A percentile compares a stretch with the other conserved stretches of the same genome.
Evolutionary conservation across 768 basidiomycete genomes (phyloP).

Genomic region (Boletus sp.): DNA sequence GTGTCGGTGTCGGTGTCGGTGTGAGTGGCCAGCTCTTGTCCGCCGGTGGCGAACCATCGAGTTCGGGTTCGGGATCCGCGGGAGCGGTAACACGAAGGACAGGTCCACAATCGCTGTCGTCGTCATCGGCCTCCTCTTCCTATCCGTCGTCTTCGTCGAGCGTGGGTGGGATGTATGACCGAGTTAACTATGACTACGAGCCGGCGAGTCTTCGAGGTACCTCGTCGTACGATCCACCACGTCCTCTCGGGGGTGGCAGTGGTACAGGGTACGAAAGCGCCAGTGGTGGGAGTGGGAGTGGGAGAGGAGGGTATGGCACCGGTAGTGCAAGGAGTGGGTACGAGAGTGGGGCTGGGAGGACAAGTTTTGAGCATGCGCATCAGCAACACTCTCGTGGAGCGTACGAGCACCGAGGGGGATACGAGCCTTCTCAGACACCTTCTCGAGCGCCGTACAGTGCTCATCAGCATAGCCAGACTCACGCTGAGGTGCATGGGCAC

Average conservation of each 20-base stretch:
- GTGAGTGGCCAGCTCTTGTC: constrained; percentile 23
- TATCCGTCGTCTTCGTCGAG: constrained; percentile 19
- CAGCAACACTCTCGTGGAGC: constrained; percentile 28
- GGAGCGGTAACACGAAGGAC: constrained; percentile 13
- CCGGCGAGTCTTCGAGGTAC: constrained; percentile 11
- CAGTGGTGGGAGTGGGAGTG: constrained; percentile 8
- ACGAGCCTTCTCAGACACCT: constrained; percentile 25
- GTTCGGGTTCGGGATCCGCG: constrained; percentile 6
- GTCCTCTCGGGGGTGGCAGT: constrained; percentile 8
- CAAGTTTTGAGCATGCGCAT: constrained; percentile 25
- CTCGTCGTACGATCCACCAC: constrained; percentile 23
- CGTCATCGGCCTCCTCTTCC: constrained; percentile 13
- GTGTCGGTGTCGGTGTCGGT: constrained; percentile 2
- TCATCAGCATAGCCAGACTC: constrained; percentile 17
- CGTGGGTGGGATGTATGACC: constrained; percentile 21
- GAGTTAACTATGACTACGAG: constrained; percentile 24
- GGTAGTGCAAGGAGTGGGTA: constrained; percentile 19
- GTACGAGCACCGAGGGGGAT: constrained; percentile 25
- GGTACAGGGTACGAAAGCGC: constrained; percentile 18
- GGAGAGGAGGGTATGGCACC: constrained; percentile 23
- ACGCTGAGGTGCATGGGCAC: constrained; percentile 21
- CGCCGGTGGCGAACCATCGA: constrained; percentile 11
- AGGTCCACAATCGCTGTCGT: constrained; percentile 13
- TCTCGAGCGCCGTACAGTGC: constrained; percentile 20
- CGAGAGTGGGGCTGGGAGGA: constrained; percentile 16